phyloP scores from a whole-genome alignment of 176 grass and related monocot species.

The Oryza brachyantha region DNA sequence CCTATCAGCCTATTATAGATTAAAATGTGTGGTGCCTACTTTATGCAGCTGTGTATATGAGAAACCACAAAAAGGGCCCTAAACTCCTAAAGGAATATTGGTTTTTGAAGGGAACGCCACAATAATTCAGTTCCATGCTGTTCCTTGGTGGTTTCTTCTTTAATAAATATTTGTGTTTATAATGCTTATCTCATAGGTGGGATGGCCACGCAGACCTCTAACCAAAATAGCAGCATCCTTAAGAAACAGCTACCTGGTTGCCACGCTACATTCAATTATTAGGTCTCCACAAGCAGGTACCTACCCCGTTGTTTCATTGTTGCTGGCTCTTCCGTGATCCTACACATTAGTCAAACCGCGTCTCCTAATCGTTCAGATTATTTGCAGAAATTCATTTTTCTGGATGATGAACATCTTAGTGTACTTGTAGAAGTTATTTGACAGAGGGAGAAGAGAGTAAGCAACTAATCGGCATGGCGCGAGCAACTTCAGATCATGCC shows the following conservation, averaged over 20 bases:
- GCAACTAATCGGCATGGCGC: constrained; percentile 88
- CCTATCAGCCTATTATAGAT: not conserved
- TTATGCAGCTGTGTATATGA: not conserved
- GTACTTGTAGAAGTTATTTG: constrained; percentile 97
- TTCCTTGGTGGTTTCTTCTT: not conserved
- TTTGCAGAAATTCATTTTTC: constrained; percentile 61
- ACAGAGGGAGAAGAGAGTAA: constrained; percentile 84
- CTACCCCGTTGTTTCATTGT: constrained; percentile 7
- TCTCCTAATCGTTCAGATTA: constrained; percentile 44
- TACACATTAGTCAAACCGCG: constrained; percentile 12
- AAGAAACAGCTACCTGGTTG: constrained; percentile 96
- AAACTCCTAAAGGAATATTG: no score
- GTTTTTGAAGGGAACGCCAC: not conserved
- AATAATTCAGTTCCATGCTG: not conserved
- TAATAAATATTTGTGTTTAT: constrained; percentile 18
- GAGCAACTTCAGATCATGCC: constrained; percentile 96
- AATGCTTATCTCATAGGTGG: constrained; percentile 58
- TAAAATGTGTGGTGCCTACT: no score
- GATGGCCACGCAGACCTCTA: constrained; percentile 95
- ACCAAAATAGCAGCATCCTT: constrained; percentile 85
- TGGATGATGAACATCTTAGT: constrained; percentile 88
- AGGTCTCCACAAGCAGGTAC: constrained; percentile 48
- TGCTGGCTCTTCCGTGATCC: constrained; percentile 4
- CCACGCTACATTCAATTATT: constrained; percentile 75
- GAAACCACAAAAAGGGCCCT: not conserved